Base-by-base conservation (phyloP, 495 filamentous ascomycete species). In the Immersiella caudata region DNA sequence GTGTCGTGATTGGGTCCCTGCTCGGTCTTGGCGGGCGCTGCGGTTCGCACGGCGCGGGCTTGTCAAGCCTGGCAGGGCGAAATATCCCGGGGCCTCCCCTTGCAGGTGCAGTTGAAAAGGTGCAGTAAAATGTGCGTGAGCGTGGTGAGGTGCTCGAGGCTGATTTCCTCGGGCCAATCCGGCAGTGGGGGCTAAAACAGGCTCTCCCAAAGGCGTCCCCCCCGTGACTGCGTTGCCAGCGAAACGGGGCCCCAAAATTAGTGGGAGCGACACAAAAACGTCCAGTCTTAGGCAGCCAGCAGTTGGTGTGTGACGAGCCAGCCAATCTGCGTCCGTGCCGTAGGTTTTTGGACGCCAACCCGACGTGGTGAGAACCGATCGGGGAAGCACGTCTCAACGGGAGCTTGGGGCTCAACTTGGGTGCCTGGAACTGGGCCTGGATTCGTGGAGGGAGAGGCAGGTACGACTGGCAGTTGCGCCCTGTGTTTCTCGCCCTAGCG, bases 61-160 rank as follows among this genome's bases (percentile, higher is more conserved):
- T 26, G 18, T 52, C 49, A 22, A 52, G 49, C 49, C 54, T 59
- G 56, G 56, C 56, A 59, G 56, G 56, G 56, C 56, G 56, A 59
- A 59, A 59, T 22, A 46, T 12, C 11, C 24, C 25, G 22, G 56
- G 25, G 56, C 7, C 56, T 16, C 52, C 20, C 52, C 21, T 24
- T 55, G 21, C 52, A 55, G 52, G 16, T 55, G 20, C 21, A 2
- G 8, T 9, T 2, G n/a, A 11, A 9, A n/a, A 55, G 24, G 7
- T 55, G 52, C 52, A 14, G 24, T 11, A n/a, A n/a, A n/a, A n/a
- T n/a, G n/a, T n/a, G n/a, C n/a, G n/a, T n/a, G n/a, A n/a, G 29
- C 8, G 29, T 8, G 8, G 29, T 8, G 29, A 33, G 29, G 8
- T 6, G 52, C 21, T 55, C 25, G 52, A 55, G 52, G 52, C 52